These are phyloP conservation scores for Arthrobotrys sphaeroides DNA, from an alignment of 2,329 filamentous ascomycete species.

Conservation along the genomic window DNA sequence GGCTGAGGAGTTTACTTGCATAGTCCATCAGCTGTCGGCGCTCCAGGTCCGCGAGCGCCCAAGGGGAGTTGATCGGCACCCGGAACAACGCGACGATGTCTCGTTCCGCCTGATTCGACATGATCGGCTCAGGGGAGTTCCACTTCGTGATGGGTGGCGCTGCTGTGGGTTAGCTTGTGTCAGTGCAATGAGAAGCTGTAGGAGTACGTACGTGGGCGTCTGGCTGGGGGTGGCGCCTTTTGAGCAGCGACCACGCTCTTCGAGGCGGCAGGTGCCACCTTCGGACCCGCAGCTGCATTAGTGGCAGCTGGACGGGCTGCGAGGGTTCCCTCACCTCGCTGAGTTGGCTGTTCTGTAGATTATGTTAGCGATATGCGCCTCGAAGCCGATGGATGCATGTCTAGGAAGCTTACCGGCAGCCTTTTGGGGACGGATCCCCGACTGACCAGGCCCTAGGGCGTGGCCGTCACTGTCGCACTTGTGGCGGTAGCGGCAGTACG, in stretches of 20 bases:
- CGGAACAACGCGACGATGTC: slow-evolving; percentile 27
- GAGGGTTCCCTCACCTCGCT: background rate
- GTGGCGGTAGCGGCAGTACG: slow-evolving; percentile 2
- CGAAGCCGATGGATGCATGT: no score
- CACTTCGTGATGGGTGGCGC: background rate
- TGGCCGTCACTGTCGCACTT: background rate
- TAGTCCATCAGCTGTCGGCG: slow-evolving; percentile 28
- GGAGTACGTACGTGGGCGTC: background rate
- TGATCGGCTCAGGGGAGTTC: slow-evolving; percentile 9
- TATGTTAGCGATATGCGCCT: background rate
- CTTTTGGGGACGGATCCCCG: background rate
- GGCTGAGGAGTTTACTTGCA: slow-evolving; percentile 11
- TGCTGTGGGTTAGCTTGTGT: background rate
- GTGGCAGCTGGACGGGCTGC: background rate
- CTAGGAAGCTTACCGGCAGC: background rate
- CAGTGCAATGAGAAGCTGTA: background rate
- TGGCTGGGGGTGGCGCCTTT: background rate
- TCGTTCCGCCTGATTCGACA: slow-evolving; percentile 2
- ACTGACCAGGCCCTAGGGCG: background rate
- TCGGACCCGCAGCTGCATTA: background rate
- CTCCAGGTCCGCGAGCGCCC: slow-evolving; percentile 9
- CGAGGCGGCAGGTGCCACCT: background rate
- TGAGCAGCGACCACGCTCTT: background rate
- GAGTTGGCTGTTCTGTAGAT: background rate
- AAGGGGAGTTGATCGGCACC: background rate